Evolutionary conservation across 768 basidiomycete species (phyloP), one percentile per base, ranked within the genome.

Genomic region (Agaricus sinodeliciosus): DNA sequence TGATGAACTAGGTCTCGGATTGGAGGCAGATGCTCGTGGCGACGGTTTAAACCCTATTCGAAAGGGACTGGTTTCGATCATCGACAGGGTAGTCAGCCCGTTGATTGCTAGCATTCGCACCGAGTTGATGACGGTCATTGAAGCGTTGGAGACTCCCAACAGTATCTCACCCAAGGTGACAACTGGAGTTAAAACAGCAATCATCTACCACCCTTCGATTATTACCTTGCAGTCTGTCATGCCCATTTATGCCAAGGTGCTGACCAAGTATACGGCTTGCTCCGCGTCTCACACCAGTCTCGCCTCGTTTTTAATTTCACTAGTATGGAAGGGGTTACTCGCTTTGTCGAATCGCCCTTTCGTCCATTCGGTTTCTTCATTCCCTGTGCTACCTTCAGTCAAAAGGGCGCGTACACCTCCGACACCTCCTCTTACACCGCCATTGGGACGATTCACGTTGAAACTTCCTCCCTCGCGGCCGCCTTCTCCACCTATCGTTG

Each of bases 241-340:
- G 62, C 85, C 87, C 2, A 58, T 82, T 3, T 85, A 90, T 59
- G 70, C 77, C 4, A 77, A 77, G 37, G 76, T 77, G 34, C 68
- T 90, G 31, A 63, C 68, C 12, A 77, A 80, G 11, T 85, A 81
- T 63, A 80, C 81, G 7, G 65, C 72, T 4, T 75, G 78, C 11
- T 65, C 72, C 11, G 62, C 75, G 8, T 75, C 84, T 0, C 85
- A 92, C 58, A 69, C 79, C 13, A 67, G 75, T 1, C 72, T 90
- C 13, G 86, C 87, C 0, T 79, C 83, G 2, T 76, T 90, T 58
- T 74, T 88, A 57, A 89, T 90, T 59, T 82, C 81, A 15, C 65
- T 87, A 1, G 68, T 87, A 2, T 92, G 90, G 89, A 82, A 79
- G 18, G 81, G 78, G 7, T 72, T 90, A 48, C 80, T 90, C 25